Evolutionary conservation across 371 early-diverging fungal genomes (phyloP).

Genomic region (Rhizopus arrhizus): DNA sequence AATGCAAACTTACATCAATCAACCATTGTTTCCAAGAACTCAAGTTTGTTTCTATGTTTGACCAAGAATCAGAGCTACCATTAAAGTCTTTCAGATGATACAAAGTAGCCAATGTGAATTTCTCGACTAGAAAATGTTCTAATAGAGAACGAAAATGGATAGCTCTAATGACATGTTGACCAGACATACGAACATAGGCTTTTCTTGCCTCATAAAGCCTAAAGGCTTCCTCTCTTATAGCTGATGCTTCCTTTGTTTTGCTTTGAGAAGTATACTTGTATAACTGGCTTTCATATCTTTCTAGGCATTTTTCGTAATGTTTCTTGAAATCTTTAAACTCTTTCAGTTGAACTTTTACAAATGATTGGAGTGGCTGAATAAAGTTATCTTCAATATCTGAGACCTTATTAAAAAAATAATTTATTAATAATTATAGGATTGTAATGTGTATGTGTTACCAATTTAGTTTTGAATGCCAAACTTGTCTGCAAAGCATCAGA

Average conservation of each 20-base stretch:
- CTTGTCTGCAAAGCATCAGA: constrained; percentile 60
- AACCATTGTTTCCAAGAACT: constrained; percentile 49
- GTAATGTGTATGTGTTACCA: constrained; percentile 31
- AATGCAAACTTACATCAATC: constrained; percentile 15
- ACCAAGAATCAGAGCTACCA: constrained; percentile 42
- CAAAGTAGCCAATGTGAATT: constrained; percentile 40
- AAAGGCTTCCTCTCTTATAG: constrained; percentile 71
- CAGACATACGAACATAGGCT: constrained; percentile 58
- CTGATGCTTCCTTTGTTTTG: constrained; percentile 68
- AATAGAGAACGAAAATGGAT: constrained; percentile 45
- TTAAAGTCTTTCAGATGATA: constrained; percentile 45
- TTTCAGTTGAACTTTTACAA: constrained; percentile 63
- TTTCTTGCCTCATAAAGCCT: constrained; percentile 69
- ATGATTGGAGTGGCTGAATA: constrained; percentile 61
- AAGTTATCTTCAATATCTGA: constrained; percentile 65
- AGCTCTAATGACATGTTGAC: constrained; percentile 49
- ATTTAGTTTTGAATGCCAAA: constrained; percentile 57
- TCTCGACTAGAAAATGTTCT: constrained; percentile 45
- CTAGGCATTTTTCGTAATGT: constrained; percentile 59
- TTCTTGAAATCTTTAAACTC: constrained; percentile 64
- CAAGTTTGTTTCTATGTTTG: constrained; percentile 34
- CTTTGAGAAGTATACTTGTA: constrained; percentile 60
- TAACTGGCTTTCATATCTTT: constrained; percentile 67
- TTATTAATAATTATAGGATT: too few relatives aligned
- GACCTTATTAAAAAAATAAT: constrained; percentile 22